A percentile compares a stretch with the other conserved stretches of the same genome.
phyloP scores from a whole-genome alignment of 129 eudicot species.

The Silybum marianum region DNA sequence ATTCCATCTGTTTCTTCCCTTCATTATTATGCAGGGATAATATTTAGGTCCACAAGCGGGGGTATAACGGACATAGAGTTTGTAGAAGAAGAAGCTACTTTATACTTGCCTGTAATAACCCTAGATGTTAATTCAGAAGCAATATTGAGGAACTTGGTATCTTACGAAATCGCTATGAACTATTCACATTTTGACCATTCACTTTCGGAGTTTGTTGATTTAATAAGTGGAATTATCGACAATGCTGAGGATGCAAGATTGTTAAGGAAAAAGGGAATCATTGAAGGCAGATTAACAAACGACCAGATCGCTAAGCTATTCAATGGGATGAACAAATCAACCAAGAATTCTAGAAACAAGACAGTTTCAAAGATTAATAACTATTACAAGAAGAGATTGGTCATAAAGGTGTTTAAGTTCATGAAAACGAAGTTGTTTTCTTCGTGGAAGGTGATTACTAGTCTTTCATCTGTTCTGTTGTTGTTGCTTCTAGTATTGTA shows the following conservation, averaged over 20 bases:
- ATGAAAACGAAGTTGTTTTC: slow-evolving; percentile 18
- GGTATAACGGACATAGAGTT: slow-evolving; percentile 37
- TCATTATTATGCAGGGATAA: slow-evolving; percentile 35
- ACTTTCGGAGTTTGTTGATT: slow-evolving; percentile 36
- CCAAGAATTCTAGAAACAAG: slow-evolving; percentile 19
- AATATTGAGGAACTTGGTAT: slow-evolving; percentile 53
- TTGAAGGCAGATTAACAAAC: slow-evolving; percentile 27
- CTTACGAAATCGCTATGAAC: slow-evolving; percentile 38
- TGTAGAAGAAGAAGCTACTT: slow-evolving; percentile 18
- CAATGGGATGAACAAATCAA: slow-evolving; percentile 53
- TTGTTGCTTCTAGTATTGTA: slow-evolving; percentile 33
- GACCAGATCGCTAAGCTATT: slow-evolving; percentile 42
- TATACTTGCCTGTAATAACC: slow-evolving; percentile 45
- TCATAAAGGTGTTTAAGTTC: slow-evolving; percentile 31
- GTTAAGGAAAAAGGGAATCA: slow-evolving; percentile 33
- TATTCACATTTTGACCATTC: slow-evolving; percentile 20
- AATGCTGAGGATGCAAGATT: slow-evolving; percentile 40
- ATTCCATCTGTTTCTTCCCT: slow-evolving; percentile 51
- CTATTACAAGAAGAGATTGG: slow-evolving; percentile 27
- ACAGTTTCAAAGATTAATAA: slow-evolving; percentile 24
- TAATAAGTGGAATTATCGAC: slow-evolving; percentile 55
- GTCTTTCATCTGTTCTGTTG: slow-evolving; percentile 29
- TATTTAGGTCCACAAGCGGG: slow-evolving; percentile 27
- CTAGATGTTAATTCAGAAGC: slow-evolving; percentile 47
- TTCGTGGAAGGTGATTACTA: slow-evolving; percentile 30